Evolutionary conservation across 805 yeast genomes (phyloP).

Genomic region (Candida namnaoensis): DNA sequence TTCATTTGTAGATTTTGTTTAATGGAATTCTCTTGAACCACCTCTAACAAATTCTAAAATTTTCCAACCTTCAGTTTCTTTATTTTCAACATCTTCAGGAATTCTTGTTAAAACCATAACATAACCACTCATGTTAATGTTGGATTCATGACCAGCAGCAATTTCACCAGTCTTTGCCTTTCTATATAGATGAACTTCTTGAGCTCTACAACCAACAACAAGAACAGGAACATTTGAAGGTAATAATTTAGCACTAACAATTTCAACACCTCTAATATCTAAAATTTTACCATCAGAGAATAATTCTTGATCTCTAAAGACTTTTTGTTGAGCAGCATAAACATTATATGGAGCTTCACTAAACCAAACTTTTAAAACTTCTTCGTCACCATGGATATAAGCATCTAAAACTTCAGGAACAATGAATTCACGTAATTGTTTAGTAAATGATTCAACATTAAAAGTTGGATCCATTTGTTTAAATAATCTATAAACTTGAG

Average conservation of each 20-base stretch:
- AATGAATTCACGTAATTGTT: constrained; percentile 82
- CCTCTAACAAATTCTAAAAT: constrained; percentile 91
- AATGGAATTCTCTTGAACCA: constrained; percentile 68
- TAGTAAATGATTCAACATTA: constrained; percentile 67
- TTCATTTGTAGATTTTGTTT: too few species aligned
- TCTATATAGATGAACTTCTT: constrained; percentile 85
- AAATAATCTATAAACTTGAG: constrained; percentile 81
- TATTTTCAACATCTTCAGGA: constrained; percentile 85
- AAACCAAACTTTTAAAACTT: constrained; percentile 79
- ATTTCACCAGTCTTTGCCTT: constrained; percentile 88
- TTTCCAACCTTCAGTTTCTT: constrained; percentile 96
- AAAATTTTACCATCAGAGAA: constrained; percentile 86
- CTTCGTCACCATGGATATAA: constrained; percentile 84
- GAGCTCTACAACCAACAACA: constrained; percentile 93
- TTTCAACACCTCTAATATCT: constrained; percentile 92
- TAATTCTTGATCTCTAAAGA: constrained; percentile 81
- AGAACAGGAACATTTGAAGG: constrained; percentile 90
- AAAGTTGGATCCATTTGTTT: constrained; percentile 86
- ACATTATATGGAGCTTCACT: constrained; percentile 96
- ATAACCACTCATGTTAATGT: constrained; percentile 86
- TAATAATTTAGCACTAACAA: constrained; percentile 77
- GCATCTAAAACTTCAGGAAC: constrained; percentile 96
- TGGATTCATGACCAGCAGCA: constrained; percentile 93
- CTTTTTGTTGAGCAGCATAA: constrained; percentile 89
- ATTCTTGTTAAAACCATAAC: constrained; percentile 93